These are phyloP conservation scores for Neurospora sp. DNA, from an alignment of 2,329 filamentous ascomycete genomes.

Conservation along the genomic window DNA sequence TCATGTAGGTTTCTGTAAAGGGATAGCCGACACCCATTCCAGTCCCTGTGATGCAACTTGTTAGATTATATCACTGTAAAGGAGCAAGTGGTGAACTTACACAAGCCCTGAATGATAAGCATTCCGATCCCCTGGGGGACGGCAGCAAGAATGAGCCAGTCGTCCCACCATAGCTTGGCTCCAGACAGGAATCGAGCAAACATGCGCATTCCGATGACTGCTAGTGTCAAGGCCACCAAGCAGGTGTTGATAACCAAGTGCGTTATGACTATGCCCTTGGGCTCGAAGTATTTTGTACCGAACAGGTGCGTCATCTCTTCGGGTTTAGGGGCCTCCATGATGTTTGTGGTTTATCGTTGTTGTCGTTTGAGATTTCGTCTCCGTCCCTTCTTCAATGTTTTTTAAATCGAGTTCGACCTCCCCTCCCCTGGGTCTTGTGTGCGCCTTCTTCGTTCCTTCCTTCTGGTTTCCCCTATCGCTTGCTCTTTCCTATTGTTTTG, in stretches of 20 bases:
- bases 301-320: background rate
- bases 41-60: conserved; percentile 4
- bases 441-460: background rate
- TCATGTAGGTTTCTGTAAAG: conserved; percentile 15
- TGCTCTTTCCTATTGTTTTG: background rate
- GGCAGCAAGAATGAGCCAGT: conserved; percentile 26
- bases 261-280: conserved; percentile 11
- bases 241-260: conserved; percentile 20
- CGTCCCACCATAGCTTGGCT: conserved; percentile 26
- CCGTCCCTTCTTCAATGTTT: background rate
- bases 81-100: conserved; percentile 15
- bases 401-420: background rate
- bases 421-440: background rate
- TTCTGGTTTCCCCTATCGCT: background rate
- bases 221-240: conserved; percentile 15
- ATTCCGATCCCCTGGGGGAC: conserved; percentile 23
- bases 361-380: background rate
- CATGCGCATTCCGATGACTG: conserved; percentile 19
- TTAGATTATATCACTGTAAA: background rate
- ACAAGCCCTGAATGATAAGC: conserved; percentile 22
- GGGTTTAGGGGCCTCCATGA: background rate
- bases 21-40: conserved; percentile 20
- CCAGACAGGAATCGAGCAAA: conserved; percentile 19
- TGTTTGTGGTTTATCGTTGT: background rate
- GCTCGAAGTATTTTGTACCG: background rate